Evolutionary conservation across 306 rosid genomes (phyloP), one percentile per base, ranked within the genome.

Genomic region (Leucaena leucocephala): DNA sequence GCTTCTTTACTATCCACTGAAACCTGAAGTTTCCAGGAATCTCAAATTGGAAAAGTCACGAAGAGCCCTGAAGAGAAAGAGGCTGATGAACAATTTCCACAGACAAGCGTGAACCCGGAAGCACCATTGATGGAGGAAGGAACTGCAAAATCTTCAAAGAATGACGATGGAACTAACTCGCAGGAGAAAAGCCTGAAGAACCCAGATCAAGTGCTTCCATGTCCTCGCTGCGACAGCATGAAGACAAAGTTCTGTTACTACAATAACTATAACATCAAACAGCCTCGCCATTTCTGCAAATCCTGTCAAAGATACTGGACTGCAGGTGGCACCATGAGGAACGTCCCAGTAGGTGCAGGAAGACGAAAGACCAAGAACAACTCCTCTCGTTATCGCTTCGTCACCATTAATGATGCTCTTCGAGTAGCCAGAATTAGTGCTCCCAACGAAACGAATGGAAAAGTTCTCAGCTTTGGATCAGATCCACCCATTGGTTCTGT

Each of bases 231-330:
- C 86, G 88, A 81, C 12, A 95, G 98, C 86, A 86, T 86, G 94
- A 97, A 91, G 83, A 95, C 98, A 0, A 95, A 95, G 44, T 95
- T 95, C 80, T 95, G 98, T 79, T 95, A 95, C 86, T 92, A 88
- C 83, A 95, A 95, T 75, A 95, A 95, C 68, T 95, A 95, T 87
- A 95, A 91, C 45, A 79, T 92, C 65, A 92, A 90, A 68, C 98
- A 95, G 77, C 98, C 98, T 1, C 98, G 98, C 19, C 89, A 95
- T 77, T 90, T 95, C 86, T 95, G 98, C 86, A 95, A 90, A 77
- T 91, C 98, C 13, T 95, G 98, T 67, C 98, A 92, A 76, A 86
- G 98, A 76, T 95, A 95, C 80, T 95, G 98, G 98, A 94, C 98
- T 3, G 91, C 89, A 0, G 98, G 98, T 0, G 97, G 98, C 34